These are phyloP conservation scores for Pochonia chlamydosporia DNA, from an alignment of 2,329 filamentous ascomycete genomes.

Conservation along the genomic window DNA sequence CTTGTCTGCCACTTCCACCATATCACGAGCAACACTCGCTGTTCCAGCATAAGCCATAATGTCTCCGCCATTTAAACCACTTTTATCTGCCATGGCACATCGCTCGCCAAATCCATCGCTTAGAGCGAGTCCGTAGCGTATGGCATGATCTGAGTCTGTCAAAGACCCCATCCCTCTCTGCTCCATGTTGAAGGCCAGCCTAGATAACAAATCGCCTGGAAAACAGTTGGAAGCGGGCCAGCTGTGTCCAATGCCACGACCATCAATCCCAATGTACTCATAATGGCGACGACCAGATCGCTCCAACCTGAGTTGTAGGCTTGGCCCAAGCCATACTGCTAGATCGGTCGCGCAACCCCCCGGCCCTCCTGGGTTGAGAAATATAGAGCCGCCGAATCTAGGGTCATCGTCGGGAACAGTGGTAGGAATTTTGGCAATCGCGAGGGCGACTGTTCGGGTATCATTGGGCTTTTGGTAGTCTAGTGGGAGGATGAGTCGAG, in stretches of 20 bases:
- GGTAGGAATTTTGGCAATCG: conserved; percentile 32
- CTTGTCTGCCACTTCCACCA: conserved; percentile 8
- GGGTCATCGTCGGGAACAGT: conserved; percentile 26
- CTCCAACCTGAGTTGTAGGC: conserved; percentile 23
- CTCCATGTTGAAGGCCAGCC: not conserved
- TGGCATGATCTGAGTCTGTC: not conserved
- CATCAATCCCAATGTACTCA: conserved; percentile 35
- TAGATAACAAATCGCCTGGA: conserved; percentile 14
- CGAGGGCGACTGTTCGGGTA: conserved; percentile 23
- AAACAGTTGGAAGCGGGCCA: conserved; percentile 9
- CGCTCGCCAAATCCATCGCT: conserved; percentile 17
- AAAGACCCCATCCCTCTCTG: not conserved
- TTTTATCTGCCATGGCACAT: conserved; percentile 15
- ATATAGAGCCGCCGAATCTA: conserved; percentile 28
- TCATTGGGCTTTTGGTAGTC: conserved; percentile 26
- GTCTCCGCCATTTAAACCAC: conserved; percentile 8
- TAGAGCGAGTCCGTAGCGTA: conserved; percentile 7
- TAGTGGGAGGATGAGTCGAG: conserved; percentile 35
- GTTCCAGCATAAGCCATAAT: conserved; percentile 20
- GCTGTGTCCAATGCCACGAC: conserved; percentile 25
- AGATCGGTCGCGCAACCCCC: conserved; percentile 27
- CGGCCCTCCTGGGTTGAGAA: conserved; percentile 35
- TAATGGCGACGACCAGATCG: conserved; percentile 19
- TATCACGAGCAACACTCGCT: conserved; percentile 10
- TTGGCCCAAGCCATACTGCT: conserved; percentile 15